Evolutionary conservation across 306 rosid genomes (phyloP).

Genomic region (Quercus suber): DNA sequence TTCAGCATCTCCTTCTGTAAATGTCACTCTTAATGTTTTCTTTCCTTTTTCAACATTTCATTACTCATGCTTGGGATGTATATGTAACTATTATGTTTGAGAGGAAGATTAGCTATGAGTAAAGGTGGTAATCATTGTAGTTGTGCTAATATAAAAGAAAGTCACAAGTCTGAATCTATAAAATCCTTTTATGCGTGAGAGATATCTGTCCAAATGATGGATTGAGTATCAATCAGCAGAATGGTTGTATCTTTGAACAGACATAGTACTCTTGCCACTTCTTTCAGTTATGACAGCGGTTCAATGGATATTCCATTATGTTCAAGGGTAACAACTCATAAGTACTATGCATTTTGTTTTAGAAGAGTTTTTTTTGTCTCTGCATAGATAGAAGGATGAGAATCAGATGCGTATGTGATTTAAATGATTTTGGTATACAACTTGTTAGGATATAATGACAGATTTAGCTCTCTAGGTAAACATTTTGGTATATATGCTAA

Average conservation of each 20-base stretch:
- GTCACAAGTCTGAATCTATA: not conserved
- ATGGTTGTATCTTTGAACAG: not conserved
- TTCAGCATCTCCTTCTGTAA: too few species aligned
- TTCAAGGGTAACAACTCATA: not conserved
- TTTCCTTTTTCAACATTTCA: too few species aligned
- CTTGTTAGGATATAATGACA: slow-evolving; percentile 19
- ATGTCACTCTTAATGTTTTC: too few species aligned
- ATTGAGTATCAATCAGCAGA: not conserved
- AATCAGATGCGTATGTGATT: not conserved
- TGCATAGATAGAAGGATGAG: not conserved
- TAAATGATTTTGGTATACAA: not conserved
- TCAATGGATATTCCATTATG: not conserved
- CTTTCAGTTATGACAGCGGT: not conserved
- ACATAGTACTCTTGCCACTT: not conserved
- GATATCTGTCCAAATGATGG: not conserved
- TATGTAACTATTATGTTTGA: not conserved
- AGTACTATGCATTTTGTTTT: not conserved
- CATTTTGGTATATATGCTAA: slow-evolving; percentile 11
- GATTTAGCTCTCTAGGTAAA: slow-evolving; percentile 13
- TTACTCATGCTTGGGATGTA: not conserved
- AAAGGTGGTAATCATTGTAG: not conserved
- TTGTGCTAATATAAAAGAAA: not conserved
- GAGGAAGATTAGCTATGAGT: not conserved
- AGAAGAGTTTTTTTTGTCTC: not conserved
- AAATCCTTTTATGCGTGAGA: not conserved